Evolutionary conservation across 2,329 filamentous ascomycete species (phyloP).

Genomic region (Drechslerella dactyloides): DNA sequence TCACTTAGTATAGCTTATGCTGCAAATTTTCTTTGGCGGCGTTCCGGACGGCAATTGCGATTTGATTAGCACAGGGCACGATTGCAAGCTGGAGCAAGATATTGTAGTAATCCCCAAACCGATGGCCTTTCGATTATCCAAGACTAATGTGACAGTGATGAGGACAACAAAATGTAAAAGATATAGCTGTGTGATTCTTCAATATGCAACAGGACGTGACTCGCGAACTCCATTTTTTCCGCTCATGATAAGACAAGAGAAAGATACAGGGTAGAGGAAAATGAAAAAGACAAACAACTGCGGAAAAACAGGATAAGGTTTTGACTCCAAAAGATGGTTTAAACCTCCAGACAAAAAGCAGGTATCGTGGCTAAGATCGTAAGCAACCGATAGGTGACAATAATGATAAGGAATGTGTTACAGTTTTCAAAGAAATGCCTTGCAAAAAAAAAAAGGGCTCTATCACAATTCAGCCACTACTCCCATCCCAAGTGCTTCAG

Average conservation of each 20-base stretch:
- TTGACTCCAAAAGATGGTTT: slow-evolving; percentile 21
- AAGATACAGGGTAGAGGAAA: slow-evolving; percentile 16
- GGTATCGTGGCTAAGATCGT: slow-evolving; percentile 46
- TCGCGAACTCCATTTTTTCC: slow-evolving; percentile 51
- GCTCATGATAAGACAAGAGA: slow-evolving; percentile 42
- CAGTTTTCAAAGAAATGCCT: slow-evolving; percentile 9
- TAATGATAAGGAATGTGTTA: slow-evolving; percentile 37
- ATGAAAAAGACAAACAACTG: slow-evolving; percentile 11
- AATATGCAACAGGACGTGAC: slow-evolving; percentile 28
- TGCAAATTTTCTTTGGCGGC: background rate
- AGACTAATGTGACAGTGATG: slow-evolving; percentile 38
- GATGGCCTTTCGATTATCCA: background rate
- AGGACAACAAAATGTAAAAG: slow-evolving; percentile 17
- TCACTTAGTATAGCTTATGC: background rate
- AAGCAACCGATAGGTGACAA: slow-evolving; percentile 16
- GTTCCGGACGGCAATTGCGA: background rate
- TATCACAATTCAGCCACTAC: too few species aligned
- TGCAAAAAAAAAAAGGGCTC: background rate
- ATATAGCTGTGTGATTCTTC: slow-evolving; percentile 34
- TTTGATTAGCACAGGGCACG: background rate
- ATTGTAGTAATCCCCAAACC: background rate
- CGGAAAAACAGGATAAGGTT: slow-evolving; percentile 6
- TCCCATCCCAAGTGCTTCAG: background rate
- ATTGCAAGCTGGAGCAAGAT: too few species aligned
- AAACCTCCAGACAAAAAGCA: slow-evolving; percentile 45